Percentiles rank a stretch among this genome's conserved stretches.
Evolutionary conservation across 345 rosid genomes (phyloP).

Genomic region (Melaleuca alternifolia): DNA sequence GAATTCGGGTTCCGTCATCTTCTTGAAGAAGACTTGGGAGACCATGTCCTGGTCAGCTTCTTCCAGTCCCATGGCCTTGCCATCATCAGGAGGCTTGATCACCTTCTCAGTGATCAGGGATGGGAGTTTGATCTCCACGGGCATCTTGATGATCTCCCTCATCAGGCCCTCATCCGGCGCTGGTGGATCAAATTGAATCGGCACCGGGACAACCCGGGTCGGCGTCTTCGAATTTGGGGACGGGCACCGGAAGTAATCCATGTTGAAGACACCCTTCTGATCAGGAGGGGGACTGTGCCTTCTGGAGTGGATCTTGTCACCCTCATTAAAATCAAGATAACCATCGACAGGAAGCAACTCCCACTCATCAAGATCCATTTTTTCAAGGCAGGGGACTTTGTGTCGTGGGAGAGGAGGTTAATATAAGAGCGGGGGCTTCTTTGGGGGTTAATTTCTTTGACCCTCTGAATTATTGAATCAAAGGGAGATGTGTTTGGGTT

Average conservation of each 20-base stretch:
- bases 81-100: slow-evolving; percentile 9
- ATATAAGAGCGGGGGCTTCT: neutral
- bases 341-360: slow-evolving; percentile 54
- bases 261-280: slow-evolving; percentile 24
- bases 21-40: slow-evolving; percentile 86
- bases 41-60: slow-evolving; percentile 49
- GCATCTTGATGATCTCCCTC: neutral
- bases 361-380: slow-evolving; percentile 95
- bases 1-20: slow-evolving; percentile 69
- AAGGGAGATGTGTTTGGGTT: neutral
- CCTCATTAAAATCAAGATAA: slow-evolving; percentile 31
- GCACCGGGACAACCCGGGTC: slow-evolving; percentile 45
- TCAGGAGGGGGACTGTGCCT: slow-evolving; percentile 13
- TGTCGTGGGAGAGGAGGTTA: neutral
- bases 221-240: slow-evolving; percentile 19
- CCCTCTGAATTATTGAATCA: neutral
- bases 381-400: neutral
- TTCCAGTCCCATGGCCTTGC: neutral
- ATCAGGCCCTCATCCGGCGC: slow-evolving; percentile 10
- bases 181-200: slow-evolving; percentile 50
- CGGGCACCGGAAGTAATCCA: slow-evolving; percentile 58
- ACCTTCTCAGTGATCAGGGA: slow-evolving; percentile 20
- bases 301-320: slow-evolving; percentile 13
- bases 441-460: neutral
- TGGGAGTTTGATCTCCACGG: slow-evolving; percentile 1